Evolutionary conservation across 2,329 filamentous ascomycete genomes (phyloP), one percentile per base, ranked within the genome.

Genomic region (Alternaria tenuissima): DNA sequence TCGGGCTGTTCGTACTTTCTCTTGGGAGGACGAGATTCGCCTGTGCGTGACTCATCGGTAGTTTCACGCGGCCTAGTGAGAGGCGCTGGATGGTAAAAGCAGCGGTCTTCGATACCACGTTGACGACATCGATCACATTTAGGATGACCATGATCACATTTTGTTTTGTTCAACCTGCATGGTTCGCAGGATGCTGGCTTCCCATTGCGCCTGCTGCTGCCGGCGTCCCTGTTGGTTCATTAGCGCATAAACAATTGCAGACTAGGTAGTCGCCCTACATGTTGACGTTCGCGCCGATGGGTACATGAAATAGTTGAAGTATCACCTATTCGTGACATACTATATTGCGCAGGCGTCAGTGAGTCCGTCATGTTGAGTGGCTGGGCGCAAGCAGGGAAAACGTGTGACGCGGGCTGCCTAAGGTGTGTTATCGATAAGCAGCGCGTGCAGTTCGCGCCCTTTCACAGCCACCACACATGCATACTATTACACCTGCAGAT

Each of bases 51-150:
- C 30, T 64, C 65, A 43, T 62, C 60, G 16, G 55, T 49, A 28
- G 44, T 44, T 12, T 61, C 65, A 20, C 68, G 69, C 18, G 56
- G 63, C 39, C 71, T 76, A n/a, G 74, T 78, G 18, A 78, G 64
- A 28, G 75, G 75, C 12, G 75, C 74, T 24, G 75, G 75, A 59
- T 77, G 74, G 56, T 78, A 77, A 61, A 75, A 75, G 51, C 75
- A 78, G 14, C 68, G 63, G 1, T 76, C 73, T 43, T 70, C 64
- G 12, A 76, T 75, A 18, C 75, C 74, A 28, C 74, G 68, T 42
- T 76, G 74, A 12, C 66, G 63, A 56, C 75, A 78, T 28, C 74
- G 70, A 52, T 73, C 66, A 51, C 75, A 78, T 53, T 69, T 76
- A 0, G 75, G 75, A 36, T 63, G 66, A 2, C 66, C 64, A 44